A percentile compares a stretch with the other conserved stretches of the same genome.
Conservation (phyloP, 805 yeast species). For the Candida adriatica region DNA sequence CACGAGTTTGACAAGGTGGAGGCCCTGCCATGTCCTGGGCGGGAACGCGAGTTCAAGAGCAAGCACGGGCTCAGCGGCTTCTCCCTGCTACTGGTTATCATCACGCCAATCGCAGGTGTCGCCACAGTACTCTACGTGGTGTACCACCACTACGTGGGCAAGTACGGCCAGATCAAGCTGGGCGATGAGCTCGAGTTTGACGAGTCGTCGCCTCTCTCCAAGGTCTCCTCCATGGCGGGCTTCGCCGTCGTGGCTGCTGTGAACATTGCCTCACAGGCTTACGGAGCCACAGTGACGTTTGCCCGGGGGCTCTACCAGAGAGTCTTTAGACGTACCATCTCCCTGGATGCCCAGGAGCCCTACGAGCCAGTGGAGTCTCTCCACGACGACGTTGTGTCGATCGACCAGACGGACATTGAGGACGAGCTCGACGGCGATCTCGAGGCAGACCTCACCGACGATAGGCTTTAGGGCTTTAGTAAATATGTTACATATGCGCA, state of each 20-base stretch:
- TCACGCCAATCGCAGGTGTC: slow-evolving; percentile 48
- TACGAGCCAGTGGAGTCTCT: slow-evolving; percentile 9
- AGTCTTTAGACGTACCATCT: slow-evolving; percentile 12
- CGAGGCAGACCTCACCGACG: too few species aligned
- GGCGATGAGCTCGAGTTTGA: slow-evolving; percentile 76
- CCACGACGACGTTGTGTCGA: slow-evolving; percentile 7
- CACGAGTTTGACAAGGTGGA: slow-evolving; percentile 57
- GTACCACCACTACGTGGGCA: slow-evolving; percentile 72
- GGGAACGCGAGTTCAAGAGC: slow-evolving; percentile 51
- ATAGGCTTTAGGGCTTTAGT: slow-evolving; percentile 11
- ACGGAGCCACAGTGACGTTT: slow-evolving; percentile 10
- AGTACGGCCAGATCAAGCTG: slow-evolving; percentile 81
- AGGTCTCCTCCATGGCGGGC: slow-evolving; percentile 28
- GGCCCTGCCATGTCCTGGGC: slow-evolving; percentile 84
- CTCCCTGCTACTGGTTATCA: slow-evolving; percentile 44
- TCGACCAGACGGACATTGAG: slow-evolving; percentile 13
- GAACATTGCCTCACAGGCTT: slow-evolving; percentile 9
- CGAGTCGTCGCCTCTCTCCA: slow-evolving; percentile 50
- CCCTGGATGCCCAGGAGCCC: slow-evolving; percentile 12
- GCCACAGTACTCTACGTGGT: slow-evolving; percentile 59
- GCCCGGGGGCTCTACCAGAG: slow-evolving; percentile 4
- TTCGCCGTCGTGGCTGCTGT: slow-evolving; percentile 27
- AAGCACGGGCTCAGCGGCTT: slow-evolving; percentile 52
- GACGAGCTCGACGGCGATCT: slow-evolving; percentile 25
- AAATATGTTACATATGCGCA: too few species aligned